These are phyloP conservation scores for Calonectria pseudoreteaudii DNA, from an alignment of 2,329 filamentous ascomycete species.

Conservation along the genomic window DNA sequence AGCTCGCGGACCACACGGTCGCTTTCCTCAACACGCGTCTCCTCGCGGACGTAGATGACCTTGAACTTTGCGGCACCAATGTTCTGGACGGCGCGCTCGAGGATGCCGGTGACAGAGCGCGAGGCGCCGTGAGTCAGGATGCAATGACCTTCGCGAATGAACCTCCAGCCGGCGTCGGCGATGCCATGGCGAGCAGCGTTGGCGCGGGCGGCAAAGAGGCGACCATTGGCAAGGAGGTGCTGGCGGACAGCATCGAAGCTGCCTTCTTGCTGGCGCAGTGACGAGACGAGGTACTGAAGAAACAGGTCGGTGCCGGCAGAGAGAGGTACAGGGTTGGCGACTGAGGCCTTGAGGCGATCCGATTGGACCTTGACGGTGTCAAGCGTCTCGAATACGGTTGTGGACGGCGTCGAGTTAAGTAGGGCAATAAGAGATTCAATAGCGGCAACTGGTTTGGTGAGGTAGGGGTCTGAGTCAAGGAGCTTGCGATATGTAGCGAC, in stretches of 20 bases:
- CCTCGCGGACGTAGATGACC: slow-evolving; percentile 82
- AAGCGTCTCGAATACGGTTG: slow-evolving; percentile 94
- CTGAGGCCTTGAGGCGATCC: slow-evolving; percentile 78
- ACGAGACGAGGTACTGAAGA: slow-evolving; percentile 90
- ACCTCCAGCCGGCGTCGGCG: slow-evolving; percentile 80
- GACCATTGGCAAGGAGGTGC: slow-evolving; percentile 87
- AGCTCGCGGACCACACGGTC: slow-evolving; percentile 78
- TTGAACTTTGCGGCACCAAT: slow-evolving; percentile 75
- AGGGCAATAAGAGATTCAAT: slow-evolving; percentile 92
- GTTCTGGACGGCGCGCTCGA: slow-evolving; percentile 75
- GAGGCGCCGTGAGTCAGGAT: slow-evolving; percentile 94
- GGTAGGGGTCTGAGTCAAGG: slow-evolving; percentile 76
- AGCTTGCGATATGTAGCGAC: slow-evolving; percentile 67
- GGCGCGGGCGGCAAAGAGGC: slow-evolving; percentile 87
- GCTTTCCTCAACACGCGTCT: slow-evolving; percentile 69
- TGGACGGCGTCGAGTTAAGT: slow-evolving; percentile 81
- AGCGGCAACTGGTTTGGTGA: slow-evolving; percentile 95
- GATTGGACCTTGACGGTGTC: slow-evolving; percentile 85
- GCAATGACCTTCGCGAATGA: slow-evolving; percentile 81
- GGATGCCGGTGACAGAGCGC: slow-evolving; percentile 82
- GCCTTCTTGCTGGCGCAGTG: slow-evolving; percentile 67
- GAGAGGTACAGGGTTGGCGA: slow-evolving; percentile 90
- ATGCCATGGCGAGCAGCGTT: slow-evolving; percentile 88
- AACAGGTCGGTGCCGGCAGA: slow-evolving; percentile 96
- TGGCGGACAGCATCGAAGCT: slow-evolving; percentile 83